Evolutionary conservation across 768 basidiomycete genomes (phyloP), one percentile per base, ranked within the genome.

Genomic region (Psilocybe sp.): DNA sequence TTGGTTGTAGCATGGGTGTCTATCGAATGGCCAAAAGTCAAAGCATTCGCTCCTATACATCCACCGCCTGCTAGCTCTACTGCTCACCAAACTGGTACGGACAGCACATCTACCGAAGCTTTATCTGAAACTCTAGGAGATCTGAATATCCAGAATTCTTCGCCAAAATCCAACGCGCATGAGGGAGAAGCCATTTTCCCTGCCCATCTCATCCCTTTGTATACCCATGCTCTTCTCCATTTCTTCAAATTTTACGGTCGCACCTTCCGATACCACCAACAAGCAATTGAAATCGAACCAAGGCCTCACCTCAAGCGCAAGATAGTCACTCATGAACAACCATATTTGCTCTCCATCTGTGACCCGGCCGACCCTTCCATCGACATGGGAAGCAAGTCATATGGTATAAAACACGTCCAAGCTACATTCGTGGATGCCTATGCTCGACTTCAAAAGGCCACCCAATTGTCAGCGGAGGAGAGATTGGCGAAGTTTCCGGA

Each of bases 1-100:
- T 61, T 65, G 64, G 62, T 65, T 4, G 60, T 65, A 0, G 60
- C 62, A 11, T 65, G 60, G 62, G 62, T 61, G 12, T 45, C 60
- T 10, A 52, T 63, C n/a, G 62, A 63, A 38, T 54, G 58, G 59
- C 58, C 56, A 12, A 62, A 59, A 35, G 33, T 38, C 5, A 20
- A 49, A 32, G 34, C 20, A n/a, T 18, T 19, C 0, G 13, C 13
- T 34, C 8, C 28, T 20, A 31, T 10, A 23, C 1, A 11, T 32
- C 10, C 38, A 14, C 16, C 39, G 20, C n/a, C 16, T 10, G 28
- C 19, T 11, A 19, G 44, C n/a, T 19, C 12, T 2, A n/a, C 19
- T 3, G 33, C 12, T 7, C 19, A 1, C 8, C n/a, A 31, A 31
- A 10, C 38, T 32, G 15, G 16, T 28, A 31, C 12, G 39, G 16